Percentiles rank a stretch among this genome's conserved stretches.
phyloP scores from a whole-genome alignment of 23 red algal species.

The Chondrus crispus region DNA sequence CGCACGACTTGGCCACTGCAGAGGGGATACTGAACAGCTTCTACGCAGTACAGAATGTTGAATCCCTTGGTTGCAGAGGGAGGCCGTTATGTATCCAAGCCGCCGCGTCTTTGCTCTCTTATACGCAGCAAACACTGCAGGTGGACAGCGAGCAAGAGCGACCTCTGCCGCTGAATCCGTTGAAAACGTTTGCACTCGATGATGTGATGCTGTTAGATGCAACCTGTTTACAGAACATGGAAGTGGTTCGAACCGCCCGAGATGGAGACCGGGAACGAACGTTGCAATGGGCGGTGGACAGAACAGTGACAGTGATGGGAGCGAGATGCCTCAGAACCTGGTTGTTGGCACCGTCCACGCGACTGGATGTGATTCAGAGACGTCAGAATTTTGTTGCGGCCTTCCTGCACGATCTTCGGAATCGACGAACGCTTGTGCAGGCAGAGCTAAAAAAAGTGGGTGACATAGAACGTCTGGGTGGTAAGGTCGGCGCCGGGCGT shows the following conservation, averaged over 20 bases:
- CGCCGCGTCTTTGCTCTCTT: constrained; percentile 11
- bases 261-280: constrained; percentile 72
- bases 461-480: constrained; percentile 79
- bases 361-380: constrained; percentile 14
- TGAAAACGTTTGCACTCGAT: constrained; percentile 2
- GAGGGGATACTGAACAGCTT: constrained; percentile 12
- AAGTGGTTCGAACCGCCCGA: constrained; percentile 66
- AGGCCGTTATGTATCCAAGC: constrained; percentile 30
- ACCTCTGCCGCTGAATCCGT: neutral
- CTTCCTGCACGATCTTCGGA: constrained; percentile 1
- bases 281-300: constrained; percentile 75
- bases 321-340: constrained; percentile 73
- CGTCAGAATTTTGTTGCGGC: constrained; percentile 61
- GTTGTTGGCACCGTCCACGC: constrained; percentile 61
- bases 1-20: neutral
- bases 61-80: constrained; percentile 50
- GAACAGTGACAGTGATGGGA: constrained; percentile 83
- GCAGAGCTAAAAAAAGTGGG: constrained; percentile 40
- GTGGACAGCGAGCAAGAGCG: neutral
- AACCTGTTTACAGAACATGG: constrained; percentile 74
- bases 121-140: neutral
- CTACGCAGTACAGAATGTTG: constrained; percentile 37
- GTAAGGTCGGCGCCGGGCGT: constrained; percentile 58
- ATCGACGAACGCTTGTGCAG: constrained; percentile 18
- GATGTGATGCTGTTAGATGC: constrained; percentile 62